Evolutionary conservation across 192 early-diverging fungal species (phyloP).

Genomic region (Coemansia interrupta): DNA sequence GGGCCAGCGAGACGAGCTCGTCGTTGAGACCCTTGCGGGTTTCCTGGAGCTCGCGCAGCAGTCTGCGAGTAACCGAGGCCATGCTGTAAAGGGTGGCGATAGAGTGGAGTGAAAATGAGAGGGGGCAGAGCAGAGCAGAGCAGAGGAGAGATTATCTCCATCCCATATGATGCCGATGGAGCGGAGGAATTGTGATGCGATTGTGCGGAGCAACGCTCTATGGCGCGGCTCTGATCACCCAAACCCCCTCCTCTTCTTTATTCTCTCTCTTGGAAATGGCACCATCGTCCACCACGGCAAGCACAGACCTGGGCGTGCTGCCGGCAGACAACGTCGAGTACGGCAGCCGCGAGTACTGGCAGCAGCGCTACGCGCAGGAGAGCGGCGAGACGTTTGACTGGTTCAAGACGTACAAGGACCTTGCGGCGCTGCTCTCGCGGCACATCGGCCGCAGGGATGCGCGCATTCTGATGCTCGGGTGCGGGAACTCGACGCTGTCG

Average conservation of each 20-base stretch:
- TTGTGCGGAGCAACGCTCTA: too few species aligned
- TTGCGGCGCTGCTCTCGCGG: slow-evolving; percentile 60
- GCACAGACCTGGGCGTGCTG: slow-evolving; percentile 48
- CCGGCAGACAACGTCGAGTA: slow-evolving; percentile 69
- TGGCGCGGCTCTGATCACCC: too few species aligned
- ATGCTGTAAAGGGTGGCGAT: slow-evolving; percentile 1
- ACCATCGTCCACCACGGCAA: slow-evolving; percentile 6
- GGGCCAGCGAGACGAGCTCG: slow-evolving; percentile 33
- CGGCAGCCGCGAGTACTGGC: slow-evolving; percentile 77
- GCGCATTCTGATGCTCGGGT: slow-evolving; percentile 79
- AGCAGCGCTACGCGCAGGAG: slow-evolving; percentile 59
- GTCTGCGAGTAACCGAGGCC: slow-evolving; percentile 50
- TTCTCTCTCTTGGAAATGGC: background rate
- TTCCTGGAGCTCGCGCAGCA: slow-evolving; percentile 60
- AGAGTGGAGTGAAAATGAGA: background rate
- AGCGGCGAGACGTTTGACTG: slow-evolving; percentile 70
- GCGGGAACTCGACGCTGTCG: slow-evolving; percentile 77
- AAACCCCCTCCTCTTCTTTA: too few species aligned
- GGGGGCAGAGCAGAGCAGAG: background rate
- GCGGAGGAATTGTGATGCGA: too few species aligned
- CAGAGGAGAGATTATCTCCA: too few species aligned
- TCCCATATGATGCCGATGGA: too few species aligned
- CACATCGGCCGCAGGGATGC: slow-evolving; percentile 55
- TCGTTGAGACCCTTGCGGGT: slow-evolving; percentile 22
- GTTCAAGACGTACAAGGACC: slow-evolving; percentile 79